Conservation (phyloP, 768 basidiomycete genomes). For the Mycena latifolia region DNA sequence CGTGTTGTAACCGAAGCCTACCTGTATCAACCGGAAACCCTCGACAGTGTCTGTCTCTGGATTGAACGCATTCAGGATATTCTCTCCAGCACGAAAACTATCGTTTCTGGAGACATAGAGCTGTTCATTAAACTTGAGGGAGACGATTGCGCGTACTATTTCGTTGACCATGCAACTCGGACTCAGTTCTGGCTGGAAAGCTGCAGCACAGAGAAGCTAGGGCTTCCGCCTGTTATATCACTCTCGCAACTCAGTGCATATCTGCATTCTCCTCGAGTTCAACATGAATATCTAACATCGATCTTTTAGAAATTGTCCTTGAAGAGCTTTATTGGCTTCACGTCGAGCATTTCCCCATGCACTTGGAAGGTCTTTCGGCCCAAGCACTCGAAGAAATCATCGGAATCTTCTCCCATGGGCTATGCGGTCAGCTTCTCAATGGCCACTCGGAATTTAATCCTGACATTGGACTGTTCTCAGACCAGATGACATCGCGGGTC, state of each 20-base stretch:
- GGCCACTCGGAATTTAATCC: not conserved
- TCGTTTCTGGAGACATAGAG: conserved; percentile 54
- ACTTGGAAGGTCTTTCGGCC: conserved; percentile 51
- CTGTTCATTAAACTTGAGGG: conserved; percentile 63
- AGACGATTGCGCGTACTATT: conserved; percentile 66
- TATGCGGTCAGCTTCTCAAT: conserved; percentile 56
- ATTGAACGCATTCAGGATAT: conserved; percentile 45
- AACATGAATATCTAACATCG: not conserved
- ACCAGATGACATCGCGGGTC: conserved; percentile 69
- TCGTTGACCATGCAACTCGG: conserved; percentile 61
- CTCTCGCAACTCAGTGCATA: conserved; percentile 64
- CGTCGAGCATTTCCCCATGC: conserved; percentile 73
- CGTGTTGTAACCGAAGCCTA: conserved; percentile 67
- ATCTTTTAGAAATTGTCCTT: conserved; percentile 55
- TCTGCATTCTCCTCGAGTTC: not conserved
- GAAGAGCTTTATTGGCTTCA: conserved; percentile 72
- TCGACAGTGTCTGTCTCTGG: conserved; percentile 54
- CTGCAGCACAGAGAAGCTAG: conserved; percentile 54
- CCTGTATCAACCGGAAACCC: conserved; percentile 50
- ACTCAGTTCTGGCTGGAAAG: conserved; percentile 71
- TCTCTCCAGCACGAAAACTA: conserved; percentile 45
- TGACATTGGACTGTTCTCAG: conserved; percentile 43
- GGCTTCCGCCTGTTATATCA: conserved; percentile 58
- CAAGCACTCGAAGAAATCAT: conserved; percentile 59
- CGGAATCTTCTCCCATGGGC: conserved; percentile 65